A percentile compares a stretch with the other conserved stretches of the same genome.
Conservation (phyloP, 371 early-diverging fungal genomes). For the Conidiobolus incongruus region DNA sequence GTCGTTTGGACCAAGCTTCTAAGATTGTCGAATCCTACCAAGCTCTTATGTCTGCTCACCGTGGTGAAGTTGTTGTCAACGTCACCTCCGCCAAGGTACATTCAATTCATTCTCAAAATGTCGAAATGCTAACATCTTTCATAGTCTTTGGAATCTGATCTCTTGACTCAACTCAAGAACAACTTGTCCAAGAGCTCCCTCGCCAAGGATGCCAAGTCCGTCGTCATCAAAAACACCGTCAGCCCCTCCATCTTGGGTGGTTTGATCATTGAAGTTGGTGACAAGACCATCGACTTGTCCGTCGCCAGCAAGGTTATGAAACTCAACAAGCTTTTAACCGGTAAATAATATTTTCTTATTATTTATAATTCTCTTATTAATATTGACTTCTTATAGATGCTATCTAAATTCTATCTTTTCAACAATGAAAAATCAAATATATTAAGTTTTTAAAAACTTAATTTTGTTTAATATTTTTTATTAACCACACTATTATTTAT, state of each 20-base stretch:
- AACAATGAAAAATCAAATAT: no score
- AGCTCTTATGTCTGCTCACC: conserved; percentile 74
- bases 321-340: conserved; percentile 66
- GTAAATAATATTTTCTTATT: conserved; percentile 1
- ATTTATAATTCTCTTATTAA: background rate
- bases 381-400: background rate
- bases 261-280: conserved; percentile 88
- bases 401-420: background rate
- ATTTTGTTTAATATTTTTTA: no score
- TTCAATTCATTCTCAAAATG: background rate
- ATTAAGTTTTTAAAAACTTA: no score
- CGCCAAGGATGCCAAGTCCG: conserved; percentile 20
- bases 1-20: conserved; percentile 63
- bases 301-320: conserved; percentile 84
- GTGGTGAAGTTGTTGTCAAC: conserved; percentile 71
- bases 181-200: conserved; percentile 22
- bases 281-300: conserved; percentile 94
- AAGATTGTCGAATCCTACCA: conserved; percentile 61
- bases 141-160: conserved; percentile 23
- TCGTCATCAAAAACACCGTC: conserved; percentile 19
- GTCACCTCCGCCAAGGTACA: conserved; percentile 74
- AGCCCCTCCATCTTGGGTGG: conserved; percentile 89
- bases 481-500: no score
- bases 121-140: background rate
- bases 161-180: conserved; percentile 22